A percentile compares a stretch with the other conserved stretches of the same genome.
These are phyloP conservation scores for Monilinia fructigena DNA, from an alignment of 2,329 filamentous ascomycete species.

Conservation along the genomic window DNA sequence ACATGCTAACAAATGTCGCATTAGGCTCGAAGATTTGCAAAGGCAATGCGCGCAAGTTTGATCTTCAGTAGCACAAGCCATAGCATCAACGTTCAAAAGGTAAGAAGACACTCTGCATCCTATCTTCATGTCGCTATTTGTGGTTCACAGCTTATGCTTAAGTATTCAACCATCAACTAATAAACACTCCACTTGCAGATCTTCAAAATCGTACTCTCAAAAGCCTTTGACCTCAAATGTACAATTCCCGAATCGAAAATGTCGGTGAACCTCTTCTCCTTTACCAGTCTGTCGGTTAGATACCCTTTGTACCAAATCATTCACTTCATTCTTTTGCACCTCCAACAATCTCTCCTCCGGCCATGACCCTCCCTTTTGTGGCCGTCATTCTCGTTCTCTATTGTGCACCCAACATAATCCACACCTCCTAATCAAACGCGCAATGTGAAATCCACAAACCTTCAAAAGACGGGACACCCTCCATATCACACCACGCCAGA, in stretches of 20 bases:
- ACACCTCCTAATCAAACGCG: neutral
- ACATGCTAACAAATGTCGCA: slow-evolving; percentile 17
- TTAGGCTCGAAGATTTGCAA: slow-evolving; percentile 90
- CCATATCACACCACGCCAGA: neutral
- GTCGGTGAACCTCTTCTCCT: slow-evolving; percentile 92
- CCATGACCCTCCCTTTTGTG: neutral
- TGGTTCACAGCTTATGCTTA: neutral
- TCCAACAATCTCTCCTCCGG: neutral
- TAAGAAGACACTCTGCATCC: slow-evolving; percentile 43
- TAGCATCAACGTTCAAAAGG: slow-evolving; percentile 99
- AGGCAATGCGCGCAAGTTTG: slow-evolving; percentile 94
- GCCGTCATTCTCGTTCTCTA: slow-evolving; percentile 1
- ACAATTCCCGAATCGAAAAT: slow-evolving; percentile 99
- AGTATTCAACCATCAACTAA: slow-evolving; percentile 13
- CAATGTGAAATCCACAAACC: neutral
- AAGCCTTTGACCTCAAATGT: slow-evolving; percentile 97
- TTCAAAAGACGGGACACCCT: neutral
- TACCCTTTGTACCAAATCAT: neutral
- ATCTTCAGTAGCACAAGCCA: slow-evolving; percentile 99
- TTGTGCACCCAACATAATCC: slow-evolving; percentile 7
- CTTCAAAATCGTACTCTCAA: slow-evolving; percentile 98
- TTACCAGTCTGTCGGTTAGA: slow-evolving; percentile 62
- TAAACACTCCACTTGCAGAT: slow-evolving; percentile 60
- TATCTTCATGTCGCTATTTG: neutral
- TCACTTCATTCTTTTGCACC: neutral